Evolutionary conservation across 768 basidiomycete species (phyloP), one percentile per base, ranked within the genome.

Genomic region (Pseudohyphozyma bogoriensis): DNA sequence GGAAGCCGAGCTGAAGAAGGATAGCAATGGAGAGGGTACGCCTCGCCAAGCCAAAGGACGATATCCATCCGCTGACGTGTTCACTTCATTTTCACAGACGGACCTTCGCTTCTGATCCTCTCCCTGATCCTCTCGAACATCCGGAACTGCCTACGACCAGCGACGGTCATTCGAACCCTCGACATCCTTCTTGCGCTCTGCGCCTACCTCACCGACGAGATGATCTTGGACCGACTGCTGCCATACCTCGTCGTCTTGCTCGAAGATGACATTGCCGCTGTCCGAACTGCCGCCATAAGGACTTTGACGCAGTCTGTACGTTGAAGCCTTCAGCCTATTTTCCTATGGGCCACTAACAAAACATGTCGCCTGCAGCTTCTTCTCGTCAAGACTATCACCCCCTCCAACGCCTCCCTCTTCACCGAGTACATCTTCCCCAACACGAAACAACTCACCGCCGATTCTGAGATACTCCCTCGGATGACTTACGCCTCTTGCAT

Each of bases 391-490:
- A 66, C 70, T 9, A 70, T 78, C 40, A 73, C 73, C 3, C 73
- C 74, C 0, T 70, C 72, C 3, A 77, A 78, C 63, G 63, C 75
- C 12, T 68, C 87, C 11, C 87, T 96, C 29, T 86, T 97, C 69
- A 87, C 91, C 0, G 92, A 96, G 73, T 99, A 96, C 72, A 86
- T 97, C 66, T 82, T 97, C 32, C 92, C 91, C 1, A 88, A 95
- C 70, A 81, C 89, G 68, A 81, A 82, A 37, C 83, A 89, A 63
- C 79, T 99, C 10, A 81, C 86, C 0, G 80, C 82, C 52, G 95
- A 97, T 70, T 77, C 84, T 1, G 91, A 96, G 66, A 80, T 89
- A 0, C 85, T 84, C n/a, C 84, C 86, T 5, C 78, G 95, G 74
- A 74, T 82, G 74, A 77, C 86, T 74, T 79, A 83, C 77, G 95